phyloP scores from a whole-genome alignment of 2,329 filamentous ascomycete species.

The Fusarium cyanostomum region DNA sequence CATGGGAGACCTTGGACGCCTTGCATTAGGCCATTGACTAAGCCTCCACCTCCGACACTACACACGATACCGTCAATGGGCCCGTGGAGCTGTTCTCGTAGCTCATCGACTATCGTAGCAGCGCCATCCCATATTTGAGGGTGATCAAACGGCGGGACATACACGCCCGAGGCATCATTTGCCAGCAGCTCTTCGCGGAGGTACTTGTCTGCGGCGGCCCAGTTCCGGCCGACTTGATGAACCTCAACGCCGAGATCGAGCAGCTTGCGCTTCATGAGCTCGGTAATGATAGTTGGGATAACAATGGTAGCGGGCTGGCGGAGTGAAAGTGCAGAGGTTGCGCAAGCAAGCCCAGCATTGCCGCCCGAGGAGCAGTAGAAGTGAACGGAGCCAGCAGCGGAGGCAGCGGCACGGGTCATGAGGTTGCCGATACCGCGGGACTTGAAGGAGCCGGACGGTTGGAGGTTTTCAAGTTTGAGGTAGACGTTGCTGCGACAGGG shows the following conservation, averaged over 20 bases:
- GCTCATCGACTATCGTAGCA: constrained; percentile 64
- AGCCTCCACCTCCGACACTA: constrained; percentile 81
- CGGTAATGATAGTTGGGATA: constrained; percentile 71
- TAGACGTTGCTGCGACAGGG: constrained; percentile 70
- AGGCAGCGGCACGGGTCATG: constrained; percentile 58
- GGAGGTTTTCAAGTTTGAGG: constrained; percentile 85
- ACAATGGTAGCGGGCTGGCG: constrained; percentile 77
- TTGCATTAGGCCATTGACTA: constrained; percentile 79
- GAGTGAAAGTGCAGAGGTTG: constrained; percentile 73
- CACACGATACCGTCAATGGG: constrained; percentile 77
- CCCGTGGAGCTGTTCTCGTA: constrained; percentile 52
- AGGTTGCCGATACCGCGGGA: constrained; percentile 80
- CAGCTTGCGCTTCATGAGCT: constrained; percentile 77
- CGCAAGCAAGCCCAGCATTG: constrained; percentile 86
- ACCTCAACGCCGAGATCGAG: constrained; percentile 74
- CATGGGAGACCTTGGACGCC: constrained; percentile 64
- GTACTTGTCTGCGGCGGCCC: constrained; percentile 75
- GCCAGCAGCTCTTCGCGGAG: constrained; percentile 67
- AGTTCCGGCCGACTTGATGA: constrained; percentile 72
- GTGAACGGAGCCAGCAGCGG: constrained; percentile 57
- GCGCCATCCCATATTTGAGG: constrained; percentile 74
- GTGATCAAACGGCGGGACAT: constrained; percentile 77
- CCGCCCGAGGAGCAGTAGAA: constrained; percentile 86
- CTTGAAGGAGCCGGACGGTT: constrained; percentile 89
- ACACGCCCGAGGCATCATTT: constrained; percentile 64